A percentile compares a stretch with the other conserved stretches of the same genome.
Evolutionary conservation across 2,329 filamentous ascomycete species (phyloP).

Genomic region (Gaeumannomyces tritici): DNA sequence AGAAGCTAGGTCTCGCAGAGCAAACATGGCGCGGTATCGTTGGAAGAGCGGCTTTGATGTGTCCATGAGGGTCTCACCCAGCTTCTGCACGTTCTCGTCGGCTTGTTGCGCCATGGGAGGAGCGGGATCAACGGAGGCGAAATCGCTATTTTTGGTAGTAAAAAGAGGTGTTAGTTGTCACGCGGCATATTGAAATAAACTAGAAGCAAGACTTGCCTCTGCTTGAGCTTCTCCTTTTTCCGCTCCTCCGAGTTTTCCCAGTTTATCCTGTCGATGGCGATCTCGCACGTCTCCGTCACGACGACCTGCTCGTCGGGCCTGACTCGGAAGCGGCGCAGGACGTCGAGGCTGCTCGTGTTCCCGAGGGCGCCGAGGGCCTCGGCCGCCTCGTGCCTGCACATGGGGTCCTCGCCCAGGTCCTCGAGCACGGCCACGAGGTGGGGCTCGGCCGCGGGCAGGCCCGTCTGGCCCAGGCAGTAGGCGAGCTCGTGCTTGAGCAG

Average conservation of each 20-base stretch:
- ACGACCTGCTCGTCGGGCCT: constrained; percentile 66
- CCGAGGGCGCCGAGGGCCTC: constrained; percentile 88
- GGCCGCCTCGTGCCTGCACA: constrained; percentile 94
- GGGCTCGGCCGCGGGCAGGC: constrained; percentile 63
- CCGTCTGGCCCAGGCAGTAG: constrained; percentile 90
- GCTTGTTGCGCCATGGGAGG: constrained; percentile 68
- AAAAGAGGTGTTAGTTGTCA: constrained; percentile 16
- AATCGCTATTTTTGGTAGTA: constrained; percentile 54
- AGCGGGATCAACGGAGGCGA: constrained; percentile 90
- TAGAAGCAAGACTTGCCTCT: constrained; percentile 50
- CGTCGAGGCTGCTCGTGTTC: constrained; percentile 59
- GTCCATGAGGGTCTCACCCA: constrained; percentile 72
- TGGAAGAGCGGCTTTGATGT: constrained; percentile 73
- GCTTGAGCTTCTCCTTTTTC: constrained; percentile 66
- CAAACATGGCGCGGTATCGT: constrained; percentile 97
- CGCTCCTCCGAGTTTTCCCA: constrained; percentile 76
- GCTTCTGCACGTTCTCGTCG: constrained; percentile 55
- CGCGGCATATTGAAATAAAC: constrained; percentile 4
- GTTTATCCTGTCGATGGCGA: constrained; percentile 85
- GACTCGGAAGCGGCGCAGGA: constrained; percentile 67
- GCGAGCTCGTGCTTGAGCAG: constrained; percentile 94
- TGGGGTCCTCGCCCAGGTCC: constrained; percentile 75
- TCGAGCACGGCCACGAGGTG: constrained; percentile 66
- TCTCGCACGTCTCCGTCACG: constrained; percentile 92
- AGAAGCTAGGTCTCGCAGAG: constrained; percentile 86